Base-by-base conservation (phyloP, 1,139 yeast genomes). In the Lodderomyces jiufengensis region DNA sequence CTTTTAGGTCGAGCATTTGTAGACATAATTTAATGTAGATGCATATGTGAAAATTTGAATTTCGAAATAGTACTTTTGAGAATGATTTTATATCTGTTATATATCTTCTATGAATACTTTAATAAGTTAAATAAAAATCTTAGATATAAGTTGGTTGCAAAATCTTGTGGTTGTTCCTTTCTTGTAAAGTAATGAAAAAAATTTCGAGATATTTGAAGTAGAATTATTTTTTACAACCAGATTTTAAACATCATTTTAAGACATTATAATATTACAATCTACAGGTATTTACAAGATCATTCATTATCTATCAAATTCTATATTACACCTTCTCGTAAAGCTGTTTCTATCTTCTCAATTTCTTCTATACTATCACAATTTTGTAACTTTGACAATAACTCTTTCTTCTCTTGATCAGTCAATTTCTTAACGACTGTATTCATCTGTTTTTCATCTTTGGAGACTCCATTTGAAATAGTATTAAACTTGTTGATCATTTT, bases 361-460 rank as follows among this genome's bases (percentile, higher is more conserved):
- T 88, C 96, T 10, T 73, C 84, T 42, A 88, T 55, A 36, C 81
- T 78, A 4, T 77, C 69, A 1, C 96, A 95, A 24, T 59, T 62
- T 37, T 71, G 70, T 38, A 88, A 62, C 41, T 77, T 72, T 32
- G 63, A 55, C 45, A 80, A 67, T 33, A 88, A 57, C 36, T 61
- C 60, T 11, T 58, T 57, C 42, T 70, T 73, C 36, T 82, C 87
- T 10, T 70, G 77, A 1, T 66, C 70, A 1, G 80, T 66, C 46
- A 85, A 61, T 41, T 70, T 73, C 24, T 59, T 54, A 12, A 38
- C 43, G 1, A 46, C 37, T n/a, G 28, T 35, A n/a, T 35, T 36
- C 14, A 44, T 28, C 12, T 39, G 40, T 30, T 35, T 42, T 12
- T 39, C 42, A 3, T 46, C 22, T 24, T 39, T 23, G 9, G 48